Evolutionary conservation across 352 stramenopile species (phyloP), one percentile per base, ranked within the genome.

Genomic region (Phytophthora citricola): DNA sequence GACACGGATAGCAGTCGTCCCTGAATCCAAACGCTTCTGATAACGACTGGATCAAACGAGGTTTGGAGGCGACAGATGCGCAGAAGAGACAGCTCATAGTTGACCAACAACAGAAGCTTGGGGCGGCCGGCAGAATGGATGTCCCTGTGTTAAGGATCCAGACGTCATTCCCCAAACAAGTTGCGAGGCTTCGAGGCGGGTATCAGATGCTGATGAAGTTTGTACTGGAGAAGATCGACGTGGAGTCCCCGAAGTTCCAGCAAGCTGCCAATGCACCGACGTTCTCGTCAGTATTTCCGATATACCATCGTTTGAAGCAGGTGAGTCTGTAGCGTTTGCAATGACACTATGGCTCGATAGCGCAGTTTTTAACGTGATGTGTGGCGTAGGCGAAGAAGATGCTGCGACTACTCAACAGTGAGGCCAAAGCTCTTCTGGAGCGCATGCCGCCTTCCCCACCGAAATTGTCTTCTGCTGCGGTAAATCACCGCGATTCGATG

Each of bases 261-360:
- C 65, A 64, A 3, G 69, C 77, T 11, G 50, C 75, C 1, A n/a
- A 67, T 0, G 29, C 69, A 0, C 71, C 79, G 1, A 76, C 79
- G 8, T 49, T 89, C 7, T 66, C 79, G n/a, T 55, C 69, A 2
- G 50, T 83, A 14, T 79, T 87, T 58, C 81, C 80, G 12, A 45
- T 87, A 8, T 88, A 83, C 39, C 69, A 72, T 44, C 70, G 83
- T 4, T 27, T 88, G 4, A 78, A 87, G 40, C 71, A 85, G 71
- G 83, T 90, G 71, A 2, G 40, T 34, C 5, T 8, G n/a, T 15
- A 20, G 32, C 29, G 51, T 32, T 27, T 10, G 45, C 5, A 63
- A 40, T 15, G 0, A 1, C 32, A 27, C 24, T 14, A 8, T 36
- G 10, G 9, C 0, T 36, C 10, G 24, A 26, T 26, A 26, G 24